These are phyloP conservation scores for Perkinsus olseni DNA, from an alignment of 169 alveolate genomes.

Conservation along the genomic window DNA sequence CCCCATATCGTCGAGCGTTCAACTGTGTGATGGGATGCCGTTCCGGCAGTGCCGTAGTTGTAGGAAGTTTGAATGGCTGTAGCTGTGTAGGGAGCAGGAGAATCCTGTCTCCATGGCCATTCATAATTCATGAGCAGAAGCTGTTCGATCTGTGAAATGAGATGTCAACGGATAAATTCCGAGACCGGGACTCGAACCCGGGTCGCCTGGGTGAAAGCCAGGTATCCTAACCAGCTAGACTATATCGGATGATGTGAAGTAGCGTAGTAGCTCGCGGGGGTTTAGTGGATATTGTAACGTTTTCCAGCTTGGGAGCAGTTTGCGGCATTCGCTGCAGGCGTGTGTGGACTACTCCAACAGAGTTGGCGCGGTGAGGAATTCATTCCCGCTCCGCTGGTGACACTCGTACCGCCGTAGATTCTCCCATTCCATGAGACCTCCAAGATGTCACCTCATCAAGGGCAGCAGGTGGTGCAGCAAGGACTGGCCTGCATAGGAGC, in stretches of 20 bases:
- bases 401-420: background rate
- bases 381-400: background rate
- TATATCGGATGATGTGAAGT: conserved; percentile 22
- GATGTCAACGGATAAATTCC: conserved; percentile 39
- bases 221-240: conserved; percentile 92
- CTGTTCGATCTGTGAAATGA: background rate
- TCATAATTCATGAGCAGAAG: background rate
- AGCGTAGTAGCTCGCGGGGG: background rate
- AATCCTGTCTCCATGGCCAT: background rate
- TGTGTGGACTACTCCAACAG: background rate
- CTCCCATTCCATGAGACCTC: background rate
- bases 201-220: conserved; percentile 96
- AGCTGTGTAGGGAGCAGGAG: no score
- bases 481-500: background rate
- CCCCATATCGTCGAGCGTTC: background rate
- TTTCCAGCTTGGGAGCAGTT: background rate
- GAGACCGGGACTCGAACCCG: conserved; percentile 97
- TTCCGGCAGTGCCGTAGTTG: no score
- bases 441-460: background rate
- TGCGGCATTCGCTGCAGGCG: background rate
- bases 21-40: no score
- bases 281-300: background rate
- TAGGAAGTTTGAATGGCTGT: no score
- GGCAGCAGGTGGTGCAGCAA: background rate
- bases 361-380: background rate